Percentiles rank a stretch among this genome's conserved stretches.
These are phyloP conservation scores for Hortiboletus campestris DNA, from an alignment of 768 basidiomycete genomes.

Conservation along the genomic window DNA sequence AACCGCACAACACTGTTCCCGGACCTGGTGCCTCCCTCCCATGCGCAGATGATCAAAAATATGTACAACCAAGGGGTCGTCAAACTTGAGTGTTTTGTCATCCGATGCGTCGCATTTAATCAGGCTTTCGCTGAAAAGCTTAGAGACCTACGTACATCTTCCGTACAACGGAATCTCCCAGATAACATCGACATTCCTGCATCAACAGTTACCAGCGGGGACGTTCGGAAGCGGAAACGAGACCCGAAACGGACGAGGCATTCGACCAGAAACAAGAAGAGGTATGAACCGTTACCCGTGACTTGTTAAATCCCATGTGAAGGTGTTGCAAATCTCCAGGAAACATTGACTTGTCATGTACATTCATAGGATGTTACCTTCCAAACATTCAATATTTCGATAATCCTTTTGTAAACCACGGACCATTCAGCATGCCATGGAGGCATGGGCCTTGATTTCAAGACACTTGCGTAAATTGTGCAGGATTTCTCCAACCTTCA, in stretches of 20 bases:
- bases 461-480: slow-evolving; percentile 67
- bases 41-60: slow-evolving; percentile 22
- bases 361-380: neutral
- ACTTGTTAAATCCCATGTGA: neutral
- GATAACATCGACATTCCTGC: neutral
- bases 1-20: slow-evolving; percentile 17
- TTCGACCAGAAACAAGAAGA: slow-evolving; percentile 11
- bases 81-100: slow-evolving; percentile 26
- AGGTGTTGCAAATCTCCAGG: slow-evolving; percentile 1
- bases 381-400: neutral
- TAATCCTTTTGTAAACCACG: neutral
- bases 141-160: neutral
- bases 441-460: slow-evolving; percentile 48
- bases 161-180: neutral
- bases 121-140: slow-evolving; percentile 15
- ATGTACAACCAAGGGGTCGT: slow-evolving; percentile 32
- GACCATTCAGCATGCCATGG: slow-evolving; percentile 6
- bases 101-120: slow-evolving; percentile 23
- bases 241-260: neutral
- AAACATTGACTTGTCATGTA: slow-evolving; percentile 6
- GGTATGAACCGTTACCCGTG: neutral
- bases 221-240: slow-evolving; percentile 16
- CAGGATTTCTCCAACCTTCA: slow-evolving; percentile 52
- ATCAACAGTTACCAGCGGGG: neutral
- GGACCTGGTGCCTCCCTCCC: slow-evolving; percentile 25